Conservation (phyloP, 2,329 filamentous ascomycete species). For the Fusarium chuoi region DNA sequence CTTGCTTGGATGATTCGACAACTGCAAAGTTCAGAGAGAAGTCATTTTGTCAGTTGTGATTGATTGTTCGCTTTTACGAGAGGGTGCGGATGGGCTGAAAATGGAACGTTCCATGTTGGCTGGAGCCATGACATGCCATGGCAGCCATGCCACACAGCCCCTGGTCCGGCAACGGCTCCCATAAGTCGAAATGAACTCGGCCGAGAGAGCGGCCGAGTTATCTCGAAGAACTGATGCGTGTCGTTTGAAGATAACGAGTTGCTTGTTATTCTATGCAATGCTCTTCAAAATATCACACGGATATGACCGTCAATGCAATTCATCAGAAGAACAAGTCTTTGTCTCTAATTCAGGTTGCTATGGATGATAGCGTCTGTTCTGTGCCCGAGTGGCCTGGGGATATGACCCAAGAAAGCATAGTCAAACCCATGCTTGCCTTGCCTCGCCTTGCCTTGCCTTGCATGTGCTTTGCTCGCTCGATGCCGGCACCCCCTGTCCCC, state of each 20-base stretch:
- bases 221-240: neutral
- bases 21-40: neutral
- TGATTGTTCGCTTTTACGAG: neutral
- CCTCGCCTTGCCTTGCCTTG: neutral
- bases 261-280: neutral
- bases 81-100: conserved; percentile 13
- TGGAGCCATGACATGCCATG: conserved; percentile 34
- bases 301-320: neutral
- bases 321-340: neutral
- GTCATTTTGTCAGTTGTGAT: neutral
- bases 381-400: conserved; percentile 15
- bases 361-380: neutral
- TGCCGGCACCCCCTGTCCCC: conserved; percentile 31
- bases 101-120: conserved; percentile 37
- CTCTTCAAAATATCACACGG: neutral
- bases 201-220: conserved; percentile 29
- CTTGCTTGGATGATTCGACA: neutral
- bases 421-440: conserved; percentile 1
- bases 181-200: conserved; percentile 21
- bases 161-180: conserved; percentile 20
- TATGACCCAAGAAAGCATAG: conserved; percentile 13
- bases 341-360: conserved; percentile 4
- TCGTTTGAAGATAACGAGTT: neutral
- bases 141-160: conserved; percentile 27
- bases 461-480: conserved; percentile 27